phyloP scores from a whole-genome alignment of 805 yeast species.

The Ogataea populi-albae region DNA sequence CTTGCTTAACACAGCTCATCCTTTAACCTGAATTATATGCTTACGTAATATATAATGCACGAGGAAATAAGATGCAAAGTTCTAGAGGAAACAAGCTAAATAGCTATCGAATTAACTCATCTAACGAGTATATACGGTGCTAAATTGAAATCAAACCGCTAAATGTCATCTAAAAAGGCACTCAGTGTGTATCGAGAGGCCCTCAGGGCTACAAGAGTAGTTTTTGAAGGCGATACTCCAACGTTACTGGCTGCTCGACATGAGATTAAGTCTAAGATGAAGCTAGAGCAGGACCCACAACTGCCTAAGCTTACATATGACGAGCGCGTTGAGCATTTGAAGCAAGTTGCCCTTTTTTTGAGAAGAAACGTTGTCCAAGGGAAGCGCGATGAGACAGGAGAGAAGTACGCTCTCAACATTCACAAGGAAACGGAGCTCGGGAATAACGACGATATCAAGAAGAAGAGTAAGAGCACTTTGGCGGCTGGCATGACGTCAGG shows the following conservation, averaged over 20 bases:
- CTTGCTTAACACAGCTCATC: too few relatives aligned
- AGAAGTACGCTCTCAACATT: conserved; percentile 58
- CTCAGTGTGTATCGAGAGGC: conserved; percentile 59
- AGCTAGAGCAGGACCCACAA: conserved; percentile 33
- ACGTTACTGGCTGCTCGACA: conserved; percentile 58
- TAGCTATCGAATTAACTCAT: neutral
- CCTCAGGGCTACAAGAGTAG: conserved; percentile 60
- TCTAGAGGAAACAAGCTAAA: conserved; percentile 1
- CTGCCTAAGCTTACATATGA: conserved; percentile 47
- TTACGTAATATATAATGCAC: too few relatives aligned
- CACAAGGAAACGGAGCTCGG: conserved; percentile 86
- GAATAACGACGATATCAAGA: conserved; percentile 77
- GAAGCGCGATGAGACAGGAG: conserved; percentile 38
- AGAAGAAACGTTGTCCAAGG: conserved; percentile 88
- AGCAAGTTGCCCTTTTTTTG: conserved; percentile 70
- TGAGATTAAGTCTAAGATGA: conserved; percentile 55
- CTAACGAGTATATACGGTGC: too few relatives aligned
- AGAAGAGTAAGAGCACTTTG: conserved; percentile 33
- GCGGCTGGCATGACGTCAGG: conserved; percentile 48
- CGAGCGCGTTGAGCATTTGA: conserved; percentile 53
- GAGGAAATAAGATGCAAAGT: too few relatives aligned
- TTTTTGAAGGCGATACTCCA: conserved; percentile 49
- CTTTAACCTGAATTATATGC: too few relatives aligned
- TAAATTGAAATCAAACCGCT: too few relatives aligned
- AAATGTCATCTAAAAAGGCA: conserved; percentile 22